Conservation (phyloP, 2,329 filamentous ascomycete genomes). For the Aspergillus pseudoviridinutans region DNA sequence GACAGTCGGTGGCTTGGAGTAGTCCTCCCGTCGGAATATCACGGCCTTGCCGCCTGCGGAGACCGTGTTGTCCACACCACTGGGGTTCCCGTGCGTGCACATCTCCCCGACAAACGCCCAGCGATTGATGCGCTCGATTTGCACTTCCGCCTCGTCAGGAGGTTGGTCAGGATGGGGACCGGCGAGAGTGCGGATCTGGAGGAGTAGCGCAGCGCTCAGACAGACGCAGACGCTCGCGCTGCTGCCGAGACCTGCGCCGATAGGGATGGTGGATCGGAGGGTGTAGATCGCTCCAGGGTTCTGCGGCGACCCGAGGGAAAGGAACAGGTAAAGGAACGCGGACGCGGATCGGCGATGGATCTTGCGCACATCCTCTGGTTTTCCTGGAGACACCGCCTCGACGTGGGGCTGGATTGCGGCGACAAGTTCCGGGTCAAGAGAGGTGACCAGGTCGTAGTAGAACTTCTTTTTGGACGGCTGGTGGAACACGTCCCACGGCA, state of each 20-base stretch:
- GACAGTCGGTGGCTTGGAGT: conserved; percentile 71
- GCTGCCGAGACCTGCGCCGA: conserved; percentile 84
- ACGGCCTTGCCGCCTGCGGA: conserved; percentile 91
- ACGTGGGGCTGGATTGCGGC: conserved; percentile 78
- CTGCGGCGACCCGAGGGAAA: conserved; percentile 75
- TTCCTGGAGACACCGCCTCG: conserved; percentile 61
- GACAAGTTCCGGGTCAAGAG: conserved; percentile 77
- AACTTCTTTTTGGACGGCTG: conserved; percentile 83
- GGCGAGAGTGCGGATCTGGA: conserved; percentile 82
- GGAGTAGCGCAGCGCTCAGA: conserved; percentile 73
- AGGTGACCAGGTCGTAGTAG: conserved; percentile 85
- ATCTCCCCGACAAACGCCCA: conserved; percentile 98
- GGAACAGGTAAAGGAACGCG: conserved; percentile 87
- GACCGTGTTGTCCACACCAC: conserved; percentile 95
- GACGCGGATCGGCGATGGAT: conserved; percentile 78
- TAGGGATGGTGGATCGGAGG: conserved; percentile 87
- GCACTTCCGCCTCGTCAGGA: conserved; percentile 76
- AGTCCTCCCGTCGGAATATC: conserved; percentile 77
- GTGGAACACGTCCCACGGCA: conserved; percentile 83
- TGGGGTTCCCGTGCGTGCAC: conserved; percentile 96
- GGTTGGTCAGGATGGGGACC: conserved; percentile 92
- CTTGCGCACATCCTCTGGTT: conserved; percentile 69
- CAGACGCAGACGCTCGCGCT: conserved; percentile 94
- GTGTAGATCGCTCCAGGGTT: conserved; percentile 84
- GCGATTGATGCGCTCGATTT: conserved; percentile 91